Evolutionary conservation across 1,284 basidiomycete species (phyloP).

Genomic region (Gymnopus androsaceus): DNA sequence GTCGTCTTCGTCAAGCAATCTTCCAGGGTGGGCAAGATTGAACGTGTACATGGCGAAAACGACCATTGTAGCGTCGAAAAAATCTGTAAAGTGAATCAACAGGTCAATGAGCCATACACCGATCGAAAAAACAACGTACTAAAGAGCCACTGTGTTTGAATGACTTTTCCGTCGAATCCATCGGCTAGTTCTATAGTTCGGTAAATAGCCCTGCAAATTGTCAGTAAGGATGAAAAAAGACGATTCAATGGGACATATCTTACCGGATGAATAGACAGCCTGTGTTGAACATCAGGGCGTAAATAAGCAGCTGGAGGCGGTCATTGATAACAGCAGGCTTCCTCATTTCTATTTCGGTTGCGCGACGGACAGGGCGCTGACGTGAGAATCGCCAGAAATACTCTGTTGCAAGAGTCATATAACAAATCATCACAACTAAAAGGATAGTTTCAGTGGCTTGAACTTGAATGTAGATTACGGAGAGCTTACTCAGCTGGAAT

Average conservation of each 20-base stretch:
- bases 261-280: slow-evolving; percentile 4
- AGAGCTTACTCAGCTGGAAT: background rate
- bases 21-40: background rate
- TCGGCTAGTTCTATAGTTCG: slow-evolving; percentile 5
- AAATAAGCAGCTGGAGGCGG: background rate
- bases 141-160: slow-evolving; percentile 6
- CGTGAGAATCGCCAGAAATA: background rate
- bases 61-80: slow-evolving; percentile 9
- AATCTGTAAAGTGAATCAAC: background rate
- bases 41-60: slow-evolving; percentile 2
- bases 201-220: background rate
- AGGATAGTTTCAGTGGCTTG: background rate
- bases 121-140: background rate
- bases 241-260: background rate
- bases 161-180: slow-evolving; percentile 6
- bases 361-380: background rate
- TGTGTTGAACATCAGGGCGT: background rate
- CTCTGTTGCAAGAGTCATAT: background rate
- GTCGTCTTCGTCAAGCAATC: background rate
- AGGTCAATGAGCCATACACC: background rate
- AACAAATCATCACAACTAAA: background rate
- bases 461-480: background rate
- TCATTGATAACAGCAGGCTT: background rate
- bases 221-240: background rate
- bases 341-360: background rate